A percentile compares a stretch with the other conserved stretches of the same genome.
Evolutionary conservation across 441 rosid species (phyloP).

Genomic region (Jatropha podagrica): DNA sequence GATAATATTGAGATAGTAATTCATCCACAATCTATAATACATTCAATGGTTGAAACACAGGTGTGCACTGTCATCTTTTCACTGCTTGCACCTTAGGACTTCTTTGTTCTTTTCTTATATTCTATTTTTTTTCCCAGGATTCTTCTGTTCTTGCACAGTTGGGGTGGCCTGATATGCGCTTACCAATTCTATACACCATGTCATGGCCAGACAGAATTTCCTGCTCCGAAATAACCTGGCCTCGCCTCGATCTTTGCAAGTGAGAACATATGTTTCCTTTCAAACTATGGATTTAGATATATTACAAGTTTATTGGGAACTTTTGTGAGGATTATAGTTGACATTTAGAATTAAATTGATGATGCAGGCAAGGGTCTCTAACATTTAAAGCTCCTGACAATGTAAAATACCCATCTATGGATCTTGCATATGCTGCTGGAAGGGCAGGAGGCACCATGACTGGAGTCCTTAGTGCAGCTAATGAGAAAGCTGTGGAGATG

Average conservation of each 20-base stretch:
- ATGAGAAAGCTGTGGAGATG: constrained; percentile 92
- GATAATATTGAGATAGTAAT: constrained; percentile 84
- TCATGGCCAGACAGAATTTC: constrained; percentile 93
- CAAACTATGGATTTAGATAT: constrained; percentile 1
- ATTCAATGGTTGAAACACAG: constrained; percentile 96
- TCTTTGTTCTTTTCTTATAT: constrained; percentile 15
- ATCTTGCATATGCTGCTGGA: constrained; percentile 92
- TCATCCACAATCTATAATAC: constrained; percentile 89
- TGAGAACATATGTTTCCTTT: constrained; percentile 30
- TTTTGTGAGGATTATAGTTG: neutral
- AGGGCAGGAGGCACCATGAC: constrained; percentile 98
- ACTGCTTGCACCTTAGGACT: constrained; percentile 5
- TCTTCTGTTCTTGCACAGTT: constrained; percentile 89
- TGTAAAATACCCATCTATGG: constrained; percentile 88
- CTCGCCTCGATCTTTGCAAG: constrained; percentile 96
- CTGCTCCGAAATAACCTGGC: constrained; percentile 95
- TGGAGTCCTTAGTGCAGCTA: constrained; percentile 97
- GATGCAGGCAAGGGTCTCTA: constrained; percentile 75
- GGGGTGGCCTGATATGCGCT: constrained; percentile 97
- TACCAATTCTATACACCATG: constrained; percentile 90
- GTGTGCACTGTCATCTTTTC: constrained; percentile 25
- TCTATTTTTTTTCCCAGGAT: constrained; percentile 48
- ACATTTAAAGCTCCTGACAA: constrained; percentile 88
- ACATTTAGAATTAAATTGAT: neutral
- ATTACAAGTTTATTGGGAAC: neutral